Conservation (phyloP, 2,329 filamentous ascomycete species). For the Epicoccum nigrum region DNA sequence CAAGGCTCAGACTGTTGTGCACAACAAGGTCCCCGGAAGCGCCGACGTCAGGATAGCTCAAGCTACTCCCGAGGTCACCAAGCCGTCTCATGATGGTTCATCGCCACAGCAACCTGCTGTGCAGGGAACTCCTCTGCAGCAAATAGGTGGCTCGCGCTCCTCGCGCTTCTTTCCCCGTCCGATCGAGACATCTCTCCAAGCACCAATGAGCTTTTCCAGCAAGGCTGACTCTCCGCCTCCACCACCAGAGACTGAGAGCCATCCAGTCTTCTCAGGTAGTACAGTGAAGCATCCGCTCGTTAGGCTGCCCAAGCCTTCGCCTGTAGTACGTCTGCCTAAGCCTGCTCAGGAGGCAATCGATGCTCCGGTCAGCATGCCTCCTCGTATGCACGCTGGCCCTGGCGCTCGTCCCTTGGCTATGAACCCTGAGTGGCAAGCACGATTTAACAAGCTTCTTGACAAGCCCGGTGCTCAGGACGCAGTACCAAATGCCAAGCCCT, state of each 20-base stretch:
- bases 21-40: slow-evolving; percentile 32
- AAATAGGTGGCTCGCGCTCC: slow-evolving; percentile 36
- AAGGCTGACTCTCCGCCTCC: slow-evolving; percentile 49
- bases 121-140: slow-evolving; percentile 33
- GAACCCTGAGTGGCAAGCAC: slow-evolving; percentile 73
- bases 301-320: slow-evolving; percentile 70
- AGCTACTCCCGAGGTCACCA: slow-evolving; percentile 24
- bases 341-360: slow-evolving; percentile 42
- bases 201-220: slow-evolving; percentile 24
- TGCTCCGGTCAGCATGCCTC: slow-evolving; percentile 50
- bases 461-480: slow-evolving; percentile 58
- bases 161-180: slow-evolving; percentile 49
- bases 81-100: slow-evolving; percentile 30
- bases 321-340: slow-evolving; percentile 82
- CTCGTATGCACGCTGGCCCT: slow-evolving; percentile 34
- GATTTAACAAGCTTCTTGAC: slow-evolving; percentile 77
- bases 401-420: slow-evolving; percentile 50
- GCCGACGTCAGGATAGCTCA: slow-evolving; percentile 19
- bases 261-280: slow-evolving; percentile 75
- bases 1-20: slow-evolving; percentile 38
- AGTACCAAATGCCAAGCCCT: slow-evolving; percentile 15
- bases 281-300: slow-evolving; percentile 68
- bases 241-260: slow-evolving; percentile 73
- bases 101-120: slow-evolving; percentile 28
- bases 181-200: slow-evolving; percentile 29